These are phyloP conservation scores for Chondrostereum purpureum DNA, from an alignment of 1,284 basidiomycete species.

Conservation along the genomic window DNA sequence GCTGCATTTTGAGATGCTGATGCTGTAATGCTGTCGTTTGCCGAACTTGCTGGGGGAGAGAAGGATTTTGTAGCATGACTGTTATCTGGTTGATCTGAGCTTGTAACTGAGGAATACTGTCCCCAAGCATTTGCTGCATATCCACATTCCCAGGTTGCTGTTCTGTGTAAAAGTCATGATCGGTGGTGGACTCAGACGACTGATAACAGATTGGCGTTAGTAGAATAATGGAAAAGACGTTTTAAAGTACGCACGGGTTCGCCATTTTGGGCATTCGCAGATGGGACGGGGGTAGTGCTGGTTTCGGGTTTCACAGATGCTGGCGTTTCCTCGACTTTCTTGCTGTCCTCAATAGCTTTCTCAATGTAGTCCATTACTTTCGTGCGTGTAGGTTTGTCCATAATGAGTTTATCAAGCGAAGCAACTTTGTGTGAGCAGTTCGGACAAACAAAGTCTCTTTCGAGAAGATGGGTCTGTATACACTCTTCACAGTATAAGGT, in stretches of 20 bases:
- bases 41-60: constrained; percentile 62
- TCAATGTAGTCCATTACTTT: constrained; percentile 79
- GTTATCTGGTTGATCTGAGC: constrained; percentile 72
- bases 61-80: constrained; percentile 69
- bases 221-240: too few relatives aligned
- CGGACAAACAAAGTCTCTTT: constrained; percentile 90
- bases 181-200: constrained; percentile 18
- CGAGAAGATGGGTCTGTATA: constrained; percentile 84
- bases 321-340: constrained; percentile 54
- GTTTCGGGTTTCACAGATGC: constrained; percentile 9
- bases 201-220: background rate
- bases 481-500: constrained; percentile 93
- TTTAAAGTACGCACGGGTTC: too few relatives aligned
- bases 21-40: constrained; percentile 74
- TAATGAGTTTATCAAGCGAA: constrained; percentile 76
- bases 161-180: constrained; percentile 61
- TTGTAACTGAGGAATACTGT: constrained; percentile 71
- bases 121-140: constrained; percentile 63
- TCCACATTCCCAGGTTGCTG: constrained; percentile 58
- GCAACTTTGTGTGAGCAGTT: constrained; percentile 81
- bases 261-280: too few relatives aligned
- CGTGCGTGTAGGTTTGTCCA: constrained; percentile 73
- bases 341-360: constrained; percentile 77
- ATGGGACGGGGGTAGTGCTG: too few relatives aligned
- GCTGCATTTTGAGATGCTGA: constrained; percentile 69